Base-by-base conservation (phyloP, 2,329 filamentous ascomycete genomes). In the Pestalotiopsis sp. region DNA sequence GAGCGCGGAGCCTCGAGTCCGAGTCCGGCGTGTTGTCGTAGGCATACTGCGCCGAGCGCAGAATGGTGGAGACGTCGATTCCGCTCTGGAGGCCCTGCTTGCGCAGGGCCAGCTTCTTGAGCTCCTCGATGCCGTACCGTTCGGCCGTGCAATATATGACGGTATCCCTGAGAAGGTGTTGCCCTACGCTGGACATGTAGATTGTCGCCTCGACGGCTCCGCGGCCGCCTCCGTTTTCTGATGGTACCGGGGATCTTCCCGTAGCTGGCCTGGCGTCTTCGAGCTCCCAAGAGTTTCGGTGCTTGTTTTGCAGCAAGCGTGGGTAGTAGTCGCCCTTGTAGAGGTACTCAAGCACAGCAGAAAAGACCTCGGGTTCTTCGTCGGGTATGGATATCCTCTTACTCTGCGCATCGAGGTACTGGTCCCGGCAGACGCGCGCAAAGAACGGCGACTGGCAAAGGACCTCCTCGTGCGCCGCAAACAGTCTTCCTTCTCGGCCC, bases 321-420 rank as follows among this genome's bases (percentile, higher is more conserved):
- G 95, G 95, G 82, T 93, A 96, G 84, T 97, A 97, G 87, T 97
- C 94, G 74, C 93, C 94, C 86, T 97, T 97, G 91, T 98, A 98
- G 74, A 98, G 90, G 81, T 95, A 98, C 85, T 98, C 95, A 84
- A 98, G 93, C 77, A 98, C 87, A 77, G 92, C 95, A 80, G 94
- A 97, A 82, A 98, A 93, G 81, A 97, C 89, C 86, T 97, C 94
- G 75, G 95, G 94, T 85, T 97, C 93, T 87, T 93, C 92, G 77
- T 89, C 85, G 72, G 85, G 86, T 77, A 88, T 92, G 85, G 86
- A 92, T 85, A 89, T 91, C 81, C 89, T 94, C 89, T 89, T 93
- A 88, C 85, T 93, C 90, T 87, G 90, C 84, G 83, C 87, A 79
- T 92, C 91, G 81, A 91, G 88, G 84, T 92, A 92, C 80, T 92